Percentiles rank a stretch among this genome's conserved stretches.
Evolutionary conservation across 1,284 basidiomycete genomes (phyloP).

Genomic region (Wolfiporia cocos): DNA sequence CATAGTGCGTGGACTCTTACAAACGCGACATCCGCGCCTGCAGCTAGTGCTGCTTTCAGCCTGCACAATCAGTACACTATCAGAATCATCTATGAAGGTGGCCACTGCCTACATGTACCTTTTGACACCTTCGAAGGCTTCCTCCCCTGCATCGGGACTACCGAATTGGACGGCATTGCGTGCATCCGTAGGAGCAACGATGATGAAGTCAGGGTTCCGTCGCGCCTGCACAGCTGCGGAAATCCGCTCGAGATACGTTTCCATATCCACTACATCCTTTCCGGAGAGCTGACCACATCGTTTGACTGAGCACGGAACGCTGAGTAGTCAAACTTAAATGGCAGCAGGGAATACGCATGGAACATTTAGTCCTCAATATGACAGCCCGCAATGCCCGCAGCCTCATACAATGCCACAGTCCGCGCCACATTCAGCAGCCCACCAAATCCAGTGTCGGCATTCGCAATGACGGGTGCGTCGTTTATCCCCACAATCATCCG

Average conservation of each 20-base stretch:
- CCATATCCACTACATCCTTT: conserved; percentile 22
- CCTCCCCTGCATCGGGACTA: conserved; percentile 17
- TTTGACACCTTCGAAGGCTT: conserved; percentile 20
- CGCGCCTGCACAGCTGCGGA: conserved; percentile 19
- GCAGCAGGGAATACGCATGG: conserved; percentile 8
- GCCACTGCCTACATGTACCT: conserved; percentile 9
- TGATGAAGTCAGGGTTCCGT: conserved; percentile 20
- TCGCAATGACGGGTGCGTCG: conserved; percentile 20
- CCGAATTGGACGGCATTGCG: conserved; percentile 19
- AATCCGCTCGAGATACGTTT: conserved; percentile 23
- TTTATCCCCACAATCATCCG: conserved; percentile 19
- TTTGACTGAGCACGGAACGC: conserved; percentile 11
- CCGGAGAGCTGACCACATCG: conserved; percentile 20
- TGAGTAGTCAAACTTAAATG: not conserved
- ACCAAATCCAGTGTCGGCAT: conserved; percentile 24
- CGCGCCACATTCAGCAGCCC: conserved; percentile 23
- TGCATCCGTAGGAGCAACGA: conserved; percentile 22
- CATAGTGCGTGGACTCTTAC: conserved; percentile 19
- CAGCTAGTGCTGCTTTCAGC: conserved; percentile 18
- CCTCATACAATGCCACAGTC: conserved; percentile 20
- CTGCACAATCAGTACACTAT: too few relatives aligned
- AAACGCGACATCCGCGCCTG: conserved; percentile 21
- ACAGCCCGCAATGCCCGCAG: conserved; percentile 21
- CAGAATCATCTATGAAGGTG: too few relatives aligned
- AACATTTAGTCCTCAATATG: conserved; percentile 25